Conservation (phyloP, 2,329 filamentous ascomycete species). For the Fusarium piperis region DNA sequence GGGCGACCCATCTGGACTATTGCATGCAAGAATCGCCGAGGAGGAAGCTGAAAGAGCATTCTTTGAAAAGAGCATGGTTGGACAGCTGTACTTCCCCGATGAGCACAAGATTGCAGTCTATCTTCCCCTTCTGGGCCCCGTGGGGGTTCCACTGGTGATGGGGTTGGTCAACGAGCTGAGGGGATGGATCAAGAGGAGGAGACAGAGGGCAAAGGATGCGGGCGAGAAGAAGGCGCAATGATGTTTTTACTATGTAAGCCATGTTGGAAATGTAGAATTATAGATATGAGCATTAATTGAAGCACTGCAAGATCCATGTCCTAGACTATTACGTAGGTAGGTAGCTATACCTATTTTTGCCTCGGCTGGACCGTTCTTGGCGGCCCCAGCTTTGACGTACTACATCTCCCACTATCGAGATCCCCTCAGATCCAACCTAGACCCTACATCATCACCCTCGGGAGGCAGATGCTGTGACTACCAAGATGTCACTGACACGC, state of each 20-base stretch:
- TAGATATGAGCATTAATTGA: slow-evolving; percentile 26
- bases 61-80: slow-evolving; percentile 99
- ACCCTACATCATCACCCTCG: background rate
- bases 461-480: background rate
- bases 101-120: slow-evolving; percentile 99
- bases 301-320: background rate
- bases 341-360: slow-evolving; percentile 5
- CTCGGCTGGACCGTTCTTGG: slow-evolving; percentile 19
- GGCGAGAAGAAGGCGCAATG: slow-evolving; percentile 52
- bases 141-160: slow-evolving; percentile 90
- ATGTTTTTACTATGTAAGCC: background rate
- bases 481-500: slow-evolving; percentile 33
- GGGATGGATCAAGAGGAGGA: slow-evolving; percentile 62
- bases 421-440: background rate
- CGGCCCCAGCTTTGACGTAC: slow-evolving; percentile 29
- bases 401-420: background rate
- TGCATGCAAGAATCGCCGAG: slow-evolving; percentile 86
- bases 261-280: slow-evolving; percentile 13
- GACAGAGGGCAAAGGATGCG: slow-evolving; percentile 53
- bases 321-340: slow-evolving; percentile 2
- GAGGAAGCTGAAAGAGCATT: slow-evolving; percentile 92
- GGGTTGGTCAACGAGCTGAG: slow-evolving; percentile 84
- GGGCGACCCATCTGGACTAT: slow-evolving; percentile 72
- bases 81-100: slow-evolving; percentile 97
- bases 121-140: slow-evolving; percentile 86